These are phyloP conservation scores for Talaromyces liani DNA, from an alignment of 495 filamentous ascomycete genomes.

Conservation along the genomic window DNA sequence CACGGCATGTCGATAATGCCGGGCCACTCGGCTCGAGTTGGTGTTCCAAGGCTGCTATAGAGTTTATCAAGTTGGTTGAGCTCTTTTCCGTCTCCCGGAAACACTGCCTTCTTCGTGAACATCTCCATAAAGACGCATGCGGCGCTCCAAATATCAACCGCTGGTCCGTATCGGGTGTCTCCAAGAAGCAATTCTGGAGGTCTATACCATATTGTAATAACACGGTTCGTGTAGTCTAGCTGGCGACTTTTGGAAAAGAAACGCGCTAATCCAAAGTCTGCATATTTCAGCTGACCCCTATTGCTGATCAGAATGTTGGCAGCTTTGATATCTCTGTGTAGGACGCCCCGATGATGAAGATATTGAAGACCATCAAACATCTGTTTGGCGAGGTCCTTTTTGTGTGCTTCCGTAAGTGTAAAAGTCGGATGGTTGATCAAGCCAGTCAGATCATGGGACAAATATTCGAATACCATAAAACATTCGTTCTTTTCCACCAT, in stretches of 20 bases:
- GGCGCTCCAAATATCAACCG: constrained; percentile 96
- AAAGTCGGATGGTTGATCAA: constrained; percentile 92
- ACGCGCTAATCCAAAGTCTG: constrained; percentile 94
- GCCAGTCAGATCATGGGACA: constrained; percentile 86
- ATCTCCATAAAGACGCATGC: constrained; percentile 97
- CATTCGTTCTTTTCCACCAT: constrained; percentile 99
- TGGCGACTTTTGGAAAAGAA: constrained; percentile 91
- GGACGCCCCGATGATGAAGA: constrained; percentile 84
- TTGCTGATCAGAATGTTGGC: constrained; percentile 93
- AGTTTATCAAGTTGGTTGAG: constrained; percentile 96
- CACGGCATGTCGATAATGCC: constrained; percentile 86
- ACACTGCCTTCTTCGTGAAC: constrained; percentile 90
- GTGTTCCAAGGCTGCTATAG: constrained; percentile 86
- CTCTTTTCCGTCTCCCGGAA: constrained; percentile 89
- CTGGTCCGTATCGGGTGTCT: constrained; percentile 88
- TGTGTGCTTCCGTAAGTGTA: constrained; percentile 74
- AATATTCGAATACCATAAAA: constrained; percentile 99
- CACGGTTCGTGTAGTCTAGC: constrained; percentile 96
- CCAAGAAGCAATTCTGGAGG: constrained; percentile 89
- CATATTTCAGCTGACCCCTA: constrained; percentile 80
- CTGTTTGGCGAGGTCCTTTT: constrained; percentile 89
- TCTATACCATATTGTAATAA: constrained; percentile 95
- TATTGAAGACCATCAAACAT: constrained; percentile 93
- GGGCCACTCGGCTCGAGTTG: constrained; percentile 78
- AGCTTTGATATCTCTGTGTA: constrained; percentile 93